These are phyloP conservation scores for Protea cynaroides DNA, from an alignment of 164 flowering plant species.

Conservation along the genomic window DNA sequence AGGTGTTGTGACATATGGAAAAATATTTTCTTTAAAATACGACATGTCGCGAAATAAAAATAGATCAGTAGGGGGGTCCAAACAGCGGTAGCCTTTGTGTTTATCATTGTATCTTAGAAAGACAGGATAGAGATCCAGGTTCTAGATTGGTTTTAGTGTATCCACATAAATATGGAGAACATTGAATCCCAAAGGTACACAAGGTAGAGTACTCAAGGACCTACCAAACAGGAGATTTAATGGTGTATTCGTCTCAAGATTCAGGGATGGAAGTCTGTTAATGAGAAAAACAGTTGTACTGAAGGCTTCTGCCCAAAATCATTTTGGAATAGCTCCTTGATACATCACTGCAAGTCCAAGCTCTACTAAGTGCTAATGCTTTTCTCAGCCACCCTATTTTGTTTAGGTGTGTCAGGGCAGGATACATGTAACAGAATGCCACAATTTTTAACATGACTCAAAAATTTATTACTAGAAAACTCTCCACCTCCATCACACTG, in stretches of 20 bases:
- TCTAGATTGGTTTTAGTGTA: background rate
- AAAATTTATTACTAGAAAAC: too few species aligned
- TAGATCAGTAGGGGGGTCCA: too few species aligned
- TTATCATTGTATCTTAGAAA: too few species aligned
- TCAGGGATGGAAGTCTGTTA: background rate
- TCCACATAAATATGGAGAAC: background rate
- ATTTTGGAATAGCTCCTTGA: background rate
- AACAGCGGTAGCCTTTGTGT: too few species aligned
- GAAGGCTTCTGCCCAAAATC: background rate
- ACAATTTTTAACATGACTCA: too few species aligned
- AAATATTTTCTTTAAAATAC: too few species aligned
- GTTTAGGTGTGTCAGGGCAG: background rate
- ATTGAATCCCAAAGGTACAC: background rate
- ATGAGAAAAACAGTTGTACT: background rate
- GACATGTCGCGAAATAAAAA: too few species aligned
- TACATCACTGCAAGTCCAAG: background rate
- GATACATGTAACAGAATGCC: background rate
- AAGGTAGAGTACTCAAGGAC: background rate
- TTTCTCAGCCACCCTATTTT: background rate
- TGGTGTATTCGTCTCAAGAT: background rate
- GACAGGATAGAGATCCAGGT: background rate
- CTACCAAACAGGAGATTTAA: background rate
- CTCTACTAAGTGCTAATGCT: background rate
- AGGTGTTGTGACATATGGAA: too few species aligned
- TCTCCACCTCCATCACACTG: too few species aligned